Evolutionary conservation across 441 rosid species (phyloP).

Genomic region (Syzygium syzygioides): DNA sequence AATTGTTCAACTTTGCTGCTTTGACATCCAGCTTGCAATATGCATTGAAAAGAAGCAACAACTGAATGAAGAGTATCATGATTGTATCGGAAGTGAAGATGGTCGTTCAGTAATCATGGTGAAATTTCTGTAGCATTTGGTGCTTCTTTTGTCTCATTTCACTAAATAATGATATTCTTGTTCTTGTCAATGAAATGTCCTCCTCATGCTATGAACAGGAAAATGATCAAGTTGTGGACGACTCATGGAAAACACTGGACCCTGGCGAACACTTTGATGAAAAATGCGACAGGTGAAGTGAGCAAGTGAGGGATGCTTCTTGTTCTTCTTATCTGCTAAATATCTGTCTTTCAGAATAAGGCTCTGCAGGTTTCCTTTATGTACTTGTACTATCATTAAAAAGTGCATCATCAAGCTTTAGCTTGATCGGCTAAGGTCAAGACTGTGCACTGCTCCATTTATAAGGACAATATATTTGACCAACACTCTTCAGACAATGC

Average conservation of each 20-base stretch:
- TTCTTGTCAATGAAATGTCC: slow-evolving; percentile 13
- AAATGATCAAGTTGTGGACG: slow-evolving; percentile 28
- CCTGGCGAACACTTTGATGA: slow-evolving; percentile 31
- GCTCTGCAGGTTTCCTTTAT: background rate
- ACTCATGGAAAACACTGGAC: slow-evolving; percentile 16
- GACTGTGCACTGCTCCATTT: background rate
- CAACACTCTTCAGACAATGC: background rate
- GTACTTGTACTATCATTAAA: background rate
- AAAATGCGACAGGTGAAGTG: slow-evolving; percentile 89
- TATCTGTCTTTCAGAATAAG: background rate
- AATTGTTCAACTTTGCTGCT: slow-evolving; percentile 12
- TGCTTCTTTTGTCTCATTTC: slow-evolving; percentile 11
- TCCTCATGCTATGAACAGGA: slow-evolving; percentile 53
- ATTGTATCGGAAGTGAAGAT: slow-evolving; percentile 74
- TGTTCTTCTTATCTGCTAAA: slow-evolving; percentile 26
- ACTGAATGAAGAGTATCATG: slow-evolving; percentile 77
- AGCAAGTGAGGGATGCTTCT: slow-evolving; percentile 86
- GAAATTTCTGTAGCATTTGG: slow-evolving; percentile 4
- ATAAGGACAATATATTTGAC: background rate
- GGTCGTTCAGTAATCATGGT: slow-evolving; percentile 33
- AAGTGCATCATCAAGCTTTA: background rate
- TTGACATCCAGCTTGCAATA: slow-evolving; percentile 72
- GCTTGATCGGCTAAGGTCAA: background rate
- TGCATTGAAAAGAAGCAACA: slow-evolving; percentile 91
- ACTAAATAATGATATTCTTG: background rate